Base-by-base conservation (phyloP, 1,139 yeast genomes). In the Blastobotrys serpentis region DNA sequence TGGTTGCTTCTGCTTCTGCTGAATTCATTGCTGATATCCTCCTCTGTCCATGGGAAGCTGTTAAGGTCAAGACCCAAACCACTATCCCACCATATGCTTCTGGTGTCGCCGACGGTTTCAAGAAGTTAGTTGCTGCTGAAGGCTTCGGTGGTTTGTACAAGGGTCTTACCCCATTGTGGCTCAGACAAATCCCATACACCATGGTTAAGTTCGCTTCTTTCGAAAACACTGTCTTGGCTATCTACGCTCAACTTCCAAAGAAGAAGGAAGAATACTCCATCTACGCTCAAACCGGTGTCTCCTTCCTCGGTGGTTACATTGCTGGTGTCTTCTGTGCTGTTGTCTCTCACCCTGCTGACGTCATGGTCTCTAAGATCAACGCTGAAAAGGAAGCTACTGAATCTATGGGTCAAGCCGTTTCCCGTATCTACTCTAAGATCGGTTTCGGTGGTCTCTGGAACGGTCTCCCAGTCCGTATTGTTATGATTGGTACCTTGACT, bases 281-380 rank as follows among this genome's bases (percentile, higher is more conserved):
- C 51, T 55, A 78, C 46, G 84, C 85, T 65, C 96, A 90, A 72
- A 90, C 96, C 32, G 95, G 96, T 52, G 95, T 90, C 42, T 86
- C 96, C 23, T 90, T 90, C 74, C 75, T 82, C 49, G 96, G 95
- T 69, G 97, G 98, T 69, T 89, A 89, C 73, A 80, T 89, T 67
- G 98, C 97, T 23, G 98, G 97, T 81, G 83, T 90, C 52, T 81
- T 88, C 73, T 89, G 97, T 75, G 97, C 97, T 19, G 72, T 85
- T 48, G 94, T 88, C 16, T 89, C 96, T 19, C 97, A 90, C 69
- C 98, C 98, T 39, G 97, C 97, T 36, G 98, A 90, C 70, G 96
- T 89, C 41, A 84, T 90, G 95, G 97, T 90, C 33, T 86, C 96
- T 48, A 86, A 89, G 77, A 79, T 90, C 62, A 89, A 86, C 66